Evolutionary conservation across 164 flowering plant species (phyloP).

Genomic region (Nymphaea thermarum): DNA sequence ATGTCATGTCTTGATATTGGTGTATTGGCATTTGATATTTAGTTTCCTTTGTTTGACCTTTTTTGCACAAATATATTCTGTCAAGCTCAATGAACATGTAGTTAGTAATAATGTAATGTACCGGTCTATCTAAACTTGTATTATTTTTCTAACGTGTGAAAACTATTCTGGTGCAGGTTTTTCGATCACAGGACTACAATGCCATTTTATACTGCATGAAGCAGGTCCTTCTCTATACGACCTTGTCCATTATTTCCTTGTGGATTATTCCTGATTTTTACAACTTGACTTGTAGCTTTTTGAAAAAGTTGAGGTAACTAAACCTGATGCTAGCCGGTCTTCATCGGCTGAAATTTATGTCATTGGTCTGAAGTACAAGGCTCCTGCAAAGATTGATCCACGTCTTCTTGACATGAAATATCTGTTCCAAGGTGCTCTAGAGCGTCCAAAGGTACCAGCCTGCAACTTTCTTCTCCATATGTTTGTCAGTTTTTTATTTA

Average conservation of each 20-base stretch:
- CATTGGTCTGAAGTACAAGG: conserved; percentile 64
- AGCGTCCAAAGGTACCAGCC: conserved; percentile 53
- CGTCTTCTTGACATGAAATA: conserved; percentile 88
- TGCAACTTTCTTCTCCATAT: not conserved
- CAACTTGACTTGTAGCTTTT: conserved; percentile 48
- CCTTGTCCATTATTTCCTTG: not conserved
- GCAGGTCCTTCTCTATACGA: conserved; percentile 31
- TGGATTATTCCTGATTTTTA: not conserved
- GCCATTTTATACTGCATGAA: conserved; percentile 75
- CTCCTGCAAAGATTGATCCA: conserved; percentile 95
- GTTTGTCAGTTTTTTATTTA: not conserved
- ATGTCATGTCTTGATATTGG: too few relatives aligned
- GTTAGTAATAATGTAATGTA: too few relatives aligned
- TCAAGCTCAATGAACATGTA: too few relatives aligned
- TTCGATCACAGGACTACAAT: conserved; percentile 90
- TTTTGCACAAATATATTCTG: too few relatives aligned
- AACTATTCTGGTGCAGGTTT: conserved; percentile 36
- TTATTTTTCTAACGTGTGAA: not conserved
- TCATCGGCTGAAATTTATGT: conserved; percentile 87
- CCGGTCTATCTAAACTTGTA: not conserved
- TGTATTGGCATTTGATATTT: too few relatives aligned
- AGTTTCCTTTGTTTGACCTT: too few relatives aligned
- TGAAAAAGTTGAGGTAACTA: conserved; percentile 86
- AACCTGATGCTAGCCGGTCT: conserved; percentile 84
- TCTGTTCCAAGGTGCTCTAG: conserved; percentile 56